Evolutionary conservation across 106 monocot species (phyloP).

Genomic region (Dendrobium officinale): DNA sequence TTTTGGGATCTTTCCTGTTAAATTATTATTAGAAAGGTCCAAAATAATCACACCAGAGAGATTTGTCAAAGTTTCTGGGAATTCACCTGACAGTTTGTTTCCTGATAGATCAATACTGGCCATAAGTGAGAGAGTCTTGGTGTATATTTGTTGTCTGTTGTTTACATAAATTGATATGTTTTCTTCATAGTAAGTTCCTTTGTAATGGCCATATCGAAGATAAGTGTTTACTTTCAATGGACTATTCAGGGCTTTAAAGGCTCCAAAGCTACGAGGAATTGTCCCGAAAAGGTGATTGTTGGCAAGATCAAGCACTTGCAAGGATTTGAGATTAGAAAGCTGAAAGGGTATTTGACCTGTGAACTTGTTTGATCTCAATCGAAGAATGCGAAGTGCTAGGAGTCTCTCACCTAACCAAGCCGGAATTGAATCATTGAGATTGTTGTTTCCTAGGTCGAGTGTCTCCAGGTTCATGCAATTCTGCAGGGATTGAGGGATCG

Average conservation of each 20-base stretch:
- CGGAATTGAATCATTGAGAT: slow-evolving; percentile 1
- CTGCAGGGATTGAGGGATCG: slow-evolving; percentile 7
- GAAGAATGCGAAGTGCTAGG: not conserved
- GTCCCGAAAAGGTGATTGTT: not conserved
- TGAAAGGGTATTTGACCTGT: slow-evolving; percentile 1
- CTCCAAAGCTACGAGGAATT: slow-evolving; percentile 1
- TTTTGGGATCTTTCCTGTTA: slow-evolving; percentile 8
- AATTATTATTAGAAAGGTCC: not conserved
- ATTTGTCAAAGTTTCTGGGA: not conserved
- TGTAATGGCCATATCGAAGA: not conserved
- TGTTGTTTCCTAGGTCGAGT: slow-evolving; percentile 13
- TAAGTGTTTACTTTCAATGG: not conserved
- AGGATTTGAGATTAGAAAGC: not conserved
- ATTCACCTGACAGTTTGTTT: not conserved
- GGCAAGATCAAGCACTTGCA: slow-evolving; percentile 7
- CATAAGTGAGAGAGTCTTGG: too few species aligned
- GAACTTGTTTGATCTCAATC: slow-evolving; percentile 1
- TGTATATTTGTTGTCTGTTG: too few species aligned
- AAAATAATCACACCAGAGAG: not conserved
- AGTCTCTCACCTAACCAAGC: slow-evolving; percentile 11
- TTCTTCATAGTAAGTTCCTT: not conserved
- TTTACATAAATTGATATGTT: not conserved
- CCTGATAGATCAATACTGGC: too few species aligned
- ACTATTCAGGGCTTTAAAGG: not conserved
- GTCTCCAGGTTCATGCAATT: not conserved